These are phyloP conservation scores for Pisolithus albus DNA, from an alignment of 768 basidiomycete species.

Conservation along the genomic window DNA sequence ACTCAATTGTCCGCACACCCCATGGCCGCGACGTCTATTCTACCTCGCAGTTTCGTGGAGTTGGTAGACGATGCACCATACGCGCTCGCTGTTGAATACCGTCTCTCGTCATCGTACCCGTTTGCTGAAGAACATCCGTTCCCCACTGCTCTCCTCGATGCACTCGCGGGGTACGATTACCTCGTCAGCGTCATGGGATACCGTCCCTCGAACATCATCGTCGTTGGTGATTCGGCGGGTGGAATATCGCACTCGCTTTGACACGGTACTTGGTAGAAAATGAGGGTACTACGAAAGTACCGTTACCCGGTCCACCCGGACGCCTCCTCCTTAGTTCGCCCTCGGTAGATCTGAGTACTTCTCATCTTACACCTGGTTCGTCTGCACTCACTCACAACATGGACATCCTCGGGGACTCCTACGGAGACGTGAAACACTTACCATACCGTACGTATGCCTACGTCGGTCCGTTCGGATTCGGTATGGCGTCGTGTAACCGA, in stretches of 20 bases:
- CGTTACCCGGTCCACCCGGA: constrained; percentile 39
- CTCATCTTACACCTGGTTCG: constrained; percentile 34
- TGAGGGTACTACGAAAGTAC: constrained; percentile 15
- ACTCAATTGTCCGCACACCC: constrained; percentile 51
- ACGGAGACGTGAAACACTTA: constrained; percentile 6
- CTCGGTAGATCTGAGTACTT: constrained; percentile 42
- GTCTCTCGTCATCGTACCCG: constrained; percentile 46
- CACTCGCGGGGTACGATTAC: constrained; percentile 66
- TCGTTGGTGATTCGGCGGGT: constrained; percentile 74
- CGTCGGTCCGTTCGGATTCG: constrained; percentile 41
- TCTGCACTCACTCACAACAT: constrained; percentile 35
- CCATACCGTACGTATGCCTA: constrained; percentile 37
- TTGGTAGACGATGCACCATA: constrained; percentile 39
- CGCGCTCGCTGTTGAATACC: constrained; percentile 64
- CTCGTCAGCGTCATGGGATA: constrained; percentile 55
- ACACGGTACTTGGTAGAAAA: constrained; percentile 55
- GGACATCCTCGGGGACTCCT: constrained; percentile 12
- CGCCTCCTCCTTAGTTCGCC: constrained; percentile 50
- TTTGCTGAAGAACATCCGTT: constrained; percentile 48
- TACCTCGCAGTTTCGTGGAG: constrained; percentile 43
- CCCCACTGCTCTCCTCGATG: constrained; percentile 70
- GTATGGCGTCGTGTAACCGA: constrained; percentile 37
- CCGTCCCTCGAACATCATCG: constrained; percentile 50
- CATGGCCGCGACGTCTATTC: constrained; percentile 36
- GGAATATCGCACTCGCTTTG: constrained; percentile 61